These are phyloP conservation scores for Phoenix dactylifera DNA, from an alignment of 176 grass and related monocot species.

Conservation along the genomic window DNA sequence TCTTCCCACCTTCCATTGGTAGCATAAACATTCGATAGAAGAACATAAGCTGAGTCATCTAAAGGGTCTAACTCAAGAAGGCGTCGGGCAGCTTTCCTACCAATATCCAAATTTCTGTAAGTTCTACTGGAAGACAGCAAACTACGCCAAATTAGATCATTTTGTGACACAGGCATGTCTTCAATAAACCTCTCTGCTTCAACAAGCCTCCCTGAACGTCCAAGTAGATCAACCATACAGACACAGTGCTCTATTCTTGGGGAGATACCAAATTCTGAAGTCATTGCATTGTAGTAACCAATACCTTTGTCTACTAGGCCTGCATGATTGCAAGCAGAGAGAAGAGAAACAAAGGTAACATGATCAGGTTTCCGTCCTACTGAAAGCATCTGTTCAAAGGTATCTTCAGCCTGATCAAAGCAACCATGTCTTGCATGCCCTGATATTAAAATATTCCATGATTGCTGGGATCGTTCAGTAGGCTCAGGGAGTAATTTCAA, in stretches of 20 bases:
- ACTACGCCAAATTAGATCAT: constrained; percentile 82
- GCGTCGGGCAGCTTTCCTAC: constrained; percentile 48
- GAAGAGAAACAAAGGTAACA: constrained; percentile 70
- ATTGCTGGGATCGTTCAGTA: constrained; percentile 39
- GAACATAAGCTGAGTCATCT: constrained; percentile 88
- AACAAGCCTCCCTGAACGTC: constrained; percentile 48
- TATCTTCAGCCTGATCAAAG: constrained; percentile 65
- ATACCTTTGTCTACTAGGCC: constrained; percentile 65
- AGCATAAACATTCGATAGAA: constrained; percentile 78
- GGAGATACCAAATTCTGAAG: constrained; percentile 41
- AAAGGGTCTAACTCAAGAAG: constrained; percentile 78
- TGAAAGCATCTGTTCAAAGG: constrained; percentile 59
- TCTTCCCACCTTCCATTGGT: constrained; percentile 55
- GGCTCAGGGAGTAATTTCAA: constrained; percentile 53
- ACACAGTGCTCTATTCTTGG: constrained; percentile 86
- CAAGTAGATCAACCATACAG: constrained; percentile 77
- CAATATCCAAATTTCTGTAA: constrained; percentile 64
- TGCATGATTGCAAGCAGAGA: constrained; percentile 76
- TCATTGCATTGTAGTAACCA: constrained; percentile 61
- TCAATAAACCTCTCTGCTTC: constrained; percentile 68
- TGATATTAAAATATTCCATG: constrained; percentile 88
- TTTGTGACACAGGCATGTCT: constrained; percentile 55
- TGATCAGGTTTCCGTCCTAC: constrained; percentile 51
- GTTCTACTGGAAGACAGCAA: constrained; percentile 74
- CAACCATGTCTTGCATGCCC: constrained; percentile 60